Evolutionary conservation across 139 green algal species (phyloP), one percentile per base, ranked within the genome.

Genomic region (Penium margaritaceum): DNA sequence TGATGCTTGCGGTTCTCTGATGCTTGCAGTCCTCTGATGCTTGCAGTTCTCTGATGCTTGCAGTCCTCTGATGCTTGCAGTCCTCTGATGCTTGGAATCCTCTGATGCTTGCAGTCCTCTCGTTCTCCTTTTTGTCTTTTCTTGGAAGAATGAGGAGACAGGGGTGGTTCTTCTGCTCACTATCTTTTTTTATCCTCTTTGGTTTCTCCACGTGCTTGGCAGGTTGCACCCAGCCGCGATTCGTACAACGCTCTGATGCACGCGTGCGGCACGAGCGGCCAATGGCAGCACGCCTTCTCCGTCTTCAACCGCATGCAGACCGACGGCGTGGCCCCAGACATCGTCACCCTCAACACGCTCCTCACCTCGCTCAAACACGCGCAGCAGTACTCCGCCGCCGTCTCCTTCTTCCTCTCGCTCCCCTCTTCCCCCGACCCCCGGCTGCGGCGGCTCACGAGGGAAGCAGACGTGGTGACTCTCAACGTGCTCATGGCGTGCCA

Each of bases 171-270:
- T n/a, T n/a, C n/a, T n/a, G n/a, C n/a, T n/a, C n/a, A n/a, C n/a
- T n/a, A n/a, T n/a, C n/a, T n/a, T n/a, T n/a, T n/a, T n/a, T n/a
- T n/a, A n/a, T n/a, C n/a, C n/a, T n/a, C n/a, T n/a, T n/a, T n/a
- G n/a, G n/a, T n/a, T n/a, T n/a, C n/a, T n/a, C n/a, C n/a, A n/a
- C n/a, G n/a, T n/a, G n/a, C n/a, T n/a, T n/a, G n/a, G n/a, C 70
- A 77, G 70, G 33, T 77, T 1, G 24, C 70, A 2, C 70, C 70
- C 1, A 63, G 34, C 32, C 15, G 70, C 1, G 30, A 27, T 3
- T 58, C 70, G 30, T 77, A 77, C 61, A 71, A 74, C 58, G 39
- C 33, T 27, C 36, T 77, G 21, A 77, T 77, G 0, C 53, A 55
- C 58, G 70, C 70, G 35, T 77, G 58, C 32, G 70, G 70, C 27